Evolutionary conservation across 805 yeast species (phyloP), one percentile per base, ranked within the genome.

Genomic region (Hyphopichia homilentoma): DNA sequence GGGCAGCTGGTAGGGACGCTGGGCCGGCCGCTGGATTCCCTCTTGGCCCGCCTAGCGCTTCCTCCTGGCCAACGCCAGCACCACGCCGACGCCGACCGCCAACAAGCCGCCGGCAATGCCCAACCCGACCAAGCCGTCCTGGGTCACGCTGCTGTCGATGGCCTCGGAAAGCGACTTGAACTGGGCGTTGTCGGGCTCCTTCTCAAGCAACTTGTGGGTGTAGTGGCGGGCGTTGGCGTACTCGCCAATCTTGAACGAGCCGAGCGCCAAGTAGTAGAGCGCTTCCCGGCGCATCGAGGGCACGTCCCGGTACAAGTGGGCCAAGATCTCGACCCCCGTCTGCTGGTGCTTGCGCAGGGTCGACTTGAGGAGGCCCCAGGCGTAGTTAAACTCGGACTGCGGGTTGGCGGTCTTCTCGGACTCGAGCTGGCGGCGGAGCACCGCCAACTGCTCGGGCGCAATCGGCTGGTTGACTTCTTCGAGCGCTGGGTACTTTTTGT

Each of bases 291-390:
- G 75, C 59, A 96, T 74, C 34, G 76, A 73, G 0, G 96, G 90
- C 0, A 83, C 81, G 30, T 78, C 86, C 44, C 81, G 77, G 60
- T 82, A 90, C 16, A 76, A 59, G 27, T 76, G 77, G 0, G 86
- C 75, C 38, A 93, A 65, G 18, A 90, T 68, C 34, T 76, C 79
- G 12, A 93, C 77, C 0, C 97, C 99, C 31, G 81, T 69, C 45
- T 82, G 71, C 50, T 85, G 94, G 40, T 84, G 82, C 24, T 67
- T 70, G 15, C 68, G 65, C 30, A 70, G 68, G 31, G 58, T 52
- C 2, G 95, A 79, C 55, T 87, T 89, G 41, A 94, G 76, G 31
- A 93, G 66, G 3, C 94, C 98, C 98, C 99, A 93, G 0, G 97
- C 95, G 48, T 84, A 85, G 59, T 94, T 93, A 71, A 93, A 93